phyloP scores from a whole-genome alignment of 2,329 filamentous ascomycete genomes.

The Fusarium neocosmosporiellum region DNA sequence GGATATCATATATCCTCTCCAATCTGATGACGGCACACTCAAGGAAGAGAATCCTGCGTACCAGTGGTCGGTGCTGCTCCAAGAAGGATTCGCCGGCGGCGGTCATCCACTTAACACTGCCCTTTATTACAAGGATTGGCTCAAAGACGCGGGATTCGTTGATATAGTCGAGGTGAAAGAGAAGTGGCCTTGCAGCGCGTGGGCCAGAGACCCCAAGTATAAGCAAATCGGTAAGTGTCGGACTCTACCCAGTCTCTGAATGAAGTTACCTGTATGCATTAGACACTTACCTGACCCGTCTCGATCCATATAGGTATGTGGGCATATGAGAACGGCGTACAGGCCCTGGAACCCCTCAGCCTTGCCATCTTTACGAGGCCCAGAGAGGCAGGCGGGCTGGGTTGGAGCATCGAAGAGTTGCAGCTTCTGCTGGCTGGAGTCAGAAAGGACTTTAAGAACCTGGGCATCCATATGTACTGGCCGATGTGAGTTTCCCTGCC shows the following conservation, averaged over 20 bases:
- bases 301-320: not conserved
- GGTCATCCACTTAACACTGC: not conserved
- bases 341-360: not conserved
- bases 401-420: not conserved
- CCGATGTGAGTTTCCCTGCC: not conserved
- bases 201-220: not conserved
- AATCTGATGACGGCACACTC: not conserved
- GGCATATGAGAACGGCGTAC: not conserved
- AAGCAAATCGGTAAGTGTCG: not conserved
- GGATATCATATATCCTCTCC: not conserved
- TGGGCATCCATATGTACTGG: not conserved
- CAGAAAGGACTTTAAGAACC: not conserved
- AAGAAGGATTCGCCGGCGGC: not conserved
- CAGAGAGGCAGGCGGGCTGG: not conserved
- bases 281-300: no score
- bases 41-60: not conserved
- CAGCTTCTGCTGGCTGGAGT: not conserved
- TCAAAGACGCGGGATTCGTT: not conserved
- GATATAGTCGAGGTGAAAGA: not conserved
- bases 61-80: not conserved
- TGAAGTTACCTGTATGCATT: not conserved
- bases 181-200: not conserved
- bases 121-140: not conserved
- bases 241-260: not conserved
- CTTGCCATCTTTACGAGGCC: not conserved